A percentile compares a stretch with the other conserved stretches of the same genome.
These are phyloP conservation scores for Pigoraptor vietnamica DNA, from an alignment of 78 protist genomes.

Conservation along the genomic window DNA sequence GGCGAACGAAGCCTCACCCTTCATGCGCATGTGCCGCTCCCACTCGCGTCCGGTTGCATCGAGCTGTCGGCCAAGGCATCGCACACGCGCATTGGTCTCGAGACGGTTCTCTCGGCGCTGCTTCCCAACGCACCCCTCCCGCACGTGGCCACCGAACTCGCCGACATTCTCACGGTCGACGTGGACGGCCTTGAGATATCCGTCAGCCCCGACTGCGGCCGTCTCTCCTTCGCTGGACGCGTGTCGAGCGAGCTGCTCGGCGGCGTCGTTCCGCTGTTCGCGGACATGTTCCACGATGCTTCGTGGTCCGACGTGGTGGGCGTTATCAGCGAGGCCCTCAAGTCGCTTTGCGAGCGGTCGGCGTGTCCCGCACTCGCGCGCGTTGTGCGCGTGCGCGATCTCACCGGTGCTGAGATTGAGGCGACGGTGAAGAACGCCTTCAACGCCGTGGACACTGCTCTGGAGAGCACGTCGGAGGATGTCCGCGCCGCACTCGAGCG, in stretches of 20 bases:
- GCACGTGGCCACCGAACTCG: neutral
- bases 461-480: too few relatives aligned
- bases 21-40: neutral
- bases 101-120: neutral
- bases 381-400: too few relatives aligned
- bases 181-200: neutral
- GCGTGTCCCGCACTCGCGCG: neutral
- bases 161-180: neutral
- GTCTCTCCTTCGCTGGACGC: neutral
- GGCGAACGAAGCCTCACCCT: neutral
- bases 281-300: neutral
- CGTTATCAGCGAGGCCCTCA: neutral
- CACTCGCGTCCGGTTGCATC: neutral
- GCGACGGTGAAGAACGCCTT: too few relatives aligned
- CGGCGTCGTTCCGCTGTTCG: neutral
- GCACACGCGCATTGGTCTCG: neutral
- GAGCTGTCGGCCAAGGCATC: neutral
- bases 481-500: too few relatives aligned
- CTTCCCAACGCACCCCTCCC: neutral
- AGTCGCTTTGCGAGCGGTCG: neutral
- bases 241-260: neutral
- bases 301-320: neutral
- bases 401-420: too few relatives aligned
- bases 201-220: neutral
- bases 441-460: too few relatives aligned